Evolutionary conservation across 306 rosid species (phyloP).

Genomic region (Glycine tomentella): DNA sequence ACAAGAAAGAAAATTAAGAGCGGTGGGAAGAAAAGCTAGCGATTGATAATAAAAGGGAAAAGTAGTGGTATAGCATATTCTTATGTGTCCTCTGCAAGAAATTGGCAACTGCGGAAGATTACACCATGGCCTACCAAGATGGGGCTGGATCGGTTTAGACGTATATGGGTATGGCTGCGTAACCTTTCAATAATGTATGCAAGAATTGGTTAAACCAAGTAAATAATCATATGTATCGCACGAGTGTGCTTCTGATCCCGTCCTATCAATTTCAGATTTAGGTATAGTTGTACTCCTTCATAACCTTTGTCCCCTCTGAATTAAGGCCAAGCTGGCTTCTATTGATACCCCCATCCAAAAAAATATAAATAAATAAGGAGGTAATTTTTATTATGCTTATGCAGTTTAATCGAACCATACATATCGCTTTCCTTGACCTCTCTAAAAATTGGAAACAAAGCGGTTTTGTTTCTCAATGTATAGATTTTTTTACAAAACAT

Average conservation of each 20-base stretch:
- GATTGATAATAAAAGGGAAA: neutral
- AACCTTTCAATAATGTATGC: slow-evolving; percentile 47
- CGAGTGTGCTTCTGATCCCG: slow-evolving; percentile 34
- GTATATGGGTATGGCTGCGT: slow-evolving; percentile 39
- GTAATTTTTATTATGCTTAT: no score
- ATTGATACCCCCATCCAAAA: neutral
- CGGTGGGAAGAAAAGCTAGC: neutral
- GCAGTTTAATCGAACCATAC: no score
- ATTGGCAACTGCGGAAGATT: neutral
- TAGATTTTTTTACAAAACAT: no score
- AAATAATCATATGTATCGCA: slow-evolving; percentile 51
- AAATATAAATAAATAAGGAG: no score
- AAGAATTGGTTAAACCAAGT: slow-evolving; percentile 33
- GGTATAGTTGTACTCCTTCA: slow-evolving; percentile 32
- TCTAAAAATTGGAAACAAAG: no score
- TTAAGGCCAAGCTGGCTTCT: slow-evolving; percentile 37
- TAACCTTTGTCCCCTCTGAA: slow-evolving; percentile 38
- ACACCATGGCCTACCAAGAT: slow-evolving; percentile 46
- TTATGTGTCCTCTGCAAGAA: neutral
- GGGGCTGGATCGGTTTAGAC: no score
- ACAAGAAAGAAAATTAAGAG: neutral
- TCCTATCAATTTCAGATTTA: slow-evolving; percentile 41
- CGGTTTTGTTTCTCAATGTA: no score
- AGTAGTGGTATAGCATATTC: neutral
- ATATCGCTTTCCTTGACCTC: no score